A percentile compares a stretch with the other conserved stretches of the same genome.
phyloP scores from a whole-genome alignment of 306 rosid species.

The Acacia confusa region DNA sequence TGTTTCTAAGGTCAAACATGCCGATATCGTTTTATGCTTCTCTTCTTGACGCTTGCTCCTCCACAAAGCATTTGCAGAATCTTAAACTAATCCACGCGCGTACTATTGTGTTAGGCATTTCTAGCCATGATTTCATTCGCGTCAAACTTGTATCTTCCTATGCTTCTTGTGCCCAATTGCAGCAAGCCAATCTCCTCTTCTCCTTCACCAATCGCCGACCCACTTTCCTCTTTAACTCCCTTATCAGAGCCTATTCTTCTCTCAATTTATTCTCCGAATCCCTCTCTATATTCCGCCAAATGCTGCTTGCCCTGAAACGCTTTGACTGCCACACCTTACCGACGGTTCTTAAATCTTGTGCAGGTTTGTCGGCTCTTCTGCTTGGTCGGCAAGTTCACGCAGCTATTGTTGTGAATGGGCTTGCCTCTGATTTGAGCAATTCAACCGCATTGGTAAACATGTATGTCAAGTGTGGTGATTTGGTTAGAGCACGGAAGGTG shows the following conservation, averaged over 20 bases:
- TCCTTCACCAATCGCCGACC: slow-evolving; percentile 59
- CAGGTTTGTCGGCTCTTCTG: slow-evolving; percentile 45
- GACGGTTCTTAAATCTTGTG: slow-evolving; percentile 58
- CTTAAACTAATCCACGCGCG: slow-evolving; percentile 55
- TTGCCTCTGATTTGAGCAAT: slow-evolving; percentile 49
- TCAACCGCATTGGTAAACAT: slow-evolving; percentile 59
- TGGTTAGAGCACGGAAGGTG: slow-evolving; percentile 48
- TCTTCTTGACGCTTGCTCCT: slow-evolving; percentile 47
- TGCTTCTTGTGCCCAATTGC: slow-evolving; percentile 59
- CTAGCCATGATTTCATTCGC: slow-evolving; percentile 54
- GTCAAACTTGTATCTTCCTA: slow-evolving; percentile 57
- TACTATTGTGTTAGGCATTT: slow-evolving; percentile 42
- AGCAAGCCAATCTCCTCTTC: slow-evolving; percentile 52
- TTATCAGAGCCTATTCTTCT: slow-evolving; percentile 60
- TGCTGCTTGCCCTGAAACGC: slow-evolving; percentile 40
- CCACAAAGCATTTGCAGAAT: slow-evolving; percentile 41
- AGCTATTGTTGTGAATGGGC: slow-evolving; percentile 55
- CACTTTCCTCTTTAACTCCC: slow-evolving; percentile 66
- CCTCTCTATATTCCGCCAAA: slow-evolving; percentile 49
- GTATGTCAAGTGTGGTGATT: slow-evolving; percentile 60
- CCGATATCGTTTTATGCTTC: slow-evolving; percentile 38
- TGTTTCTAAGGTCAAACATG: background rate
- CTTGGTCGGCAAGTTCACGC: slow-evolving; percentile 64
- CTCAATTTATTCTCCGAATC: slow-evolving; percentile 50
- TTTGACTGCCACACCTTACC: slow-evolving; percentile 58